Percentiles rank a stretch among this genome's conserved stretches.
Conservation (phyloP, 2,329 filamentous ascomycete species). For the Aureobasidium sp. region DNA sequence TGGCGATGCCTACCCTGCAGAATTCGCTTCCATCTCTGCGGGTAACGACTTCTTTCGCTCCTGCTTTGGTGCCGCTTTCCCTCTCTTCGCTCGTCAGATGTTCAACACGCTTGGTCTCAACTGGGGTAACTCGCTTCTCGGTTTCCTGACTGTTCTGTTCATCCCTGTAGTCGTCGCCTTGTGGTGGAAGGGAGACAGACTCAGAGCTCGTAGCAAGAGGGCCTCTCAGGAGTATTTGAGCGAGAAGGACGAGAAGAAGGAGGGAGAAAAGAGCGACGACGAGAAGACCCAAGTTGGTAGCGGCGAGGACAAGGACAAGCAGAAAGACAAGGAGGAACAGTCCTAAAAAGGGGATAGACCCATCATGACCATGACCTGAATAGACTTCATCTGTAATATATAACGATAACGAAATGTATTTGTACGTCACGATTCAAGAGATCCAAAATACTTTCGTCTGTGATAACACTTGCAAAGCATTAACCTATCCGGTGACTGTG, state of each 20-base stretch:
- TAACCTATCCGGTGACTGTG: neutral
- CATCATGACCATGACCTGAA: neutral
- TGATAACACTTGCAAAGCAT: neutral
- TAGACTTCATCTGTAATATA: constrained; percentile 10
- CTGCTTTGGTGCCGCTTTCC: constrained; percentile 53
- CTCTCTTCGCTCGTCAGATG: constrained; percentile 23
- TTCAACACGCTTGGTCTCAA: constrained; percentile 11
- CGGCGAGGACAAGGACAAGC: constrained; percentile 6
- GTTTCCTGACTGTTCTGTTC: constrained; percentile 13
- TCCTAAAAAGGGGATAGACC: neutral
- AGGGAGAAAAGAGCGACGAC: neutral
- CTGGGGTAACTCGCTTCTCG: constrained; percentile 11
- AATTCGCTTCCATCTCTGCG: constrained; percentile 57
- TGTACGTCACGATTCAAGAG: neutral
- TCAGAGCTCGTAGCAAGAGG: constrained; percentile 5
- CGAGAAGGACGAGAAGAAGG: constrained; percentile 1
- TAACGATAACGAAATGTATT: constrained; percentile 5
- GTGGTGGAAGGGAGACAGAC: constrained; percentile 11
- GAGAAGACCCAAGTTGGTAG: constrained; percentile 3
- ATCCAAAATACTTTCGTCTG: neutral
- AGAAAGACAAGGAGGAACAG: neutral
- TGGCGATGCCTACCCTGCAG: constrained; percentile 53
- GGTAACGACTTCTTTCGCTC: constrained; percentile 55
- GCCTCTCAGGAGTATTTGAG: neutral
- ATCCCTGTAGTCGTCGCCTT: constrained; percentile 3